phyloP scores from a whole-genome alignment of 257 asterid genomes.

The Paraleonurus japonicus region DNA sequence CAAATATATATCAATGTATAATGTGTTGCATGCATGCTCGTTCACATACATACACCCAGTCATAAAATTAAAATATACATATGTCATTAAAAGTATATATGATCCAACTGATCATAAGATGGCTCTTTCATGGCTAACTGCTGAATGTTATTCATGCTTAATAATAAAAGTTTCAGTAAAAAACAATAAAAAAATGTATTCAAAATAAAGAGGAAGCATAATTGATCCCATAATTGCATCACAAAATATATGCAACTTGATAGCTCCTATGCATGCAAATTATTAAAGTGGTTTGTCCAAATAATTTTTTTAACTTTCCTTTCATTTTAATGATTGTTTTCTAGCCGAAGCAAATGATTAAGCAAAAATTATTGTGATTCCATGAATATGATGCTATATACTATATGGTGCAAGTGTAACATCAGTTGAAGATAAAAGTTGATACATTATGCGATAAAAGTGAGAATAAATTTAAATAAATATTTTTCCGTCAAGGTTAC shows the following conservation, averaged over 20 bases:
- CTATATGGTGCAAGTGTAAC: neutral
- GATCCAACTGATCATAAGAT: neutral
- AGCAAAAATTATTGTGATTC: neutral
- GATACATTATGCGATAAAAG: neutral
- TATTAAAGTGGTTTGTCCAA: conserved; percentile 1
- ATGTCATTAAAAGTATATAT: too few relatives aligned
- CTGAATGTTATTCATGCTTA: neutral
- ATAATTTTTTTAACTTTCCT: neutral
- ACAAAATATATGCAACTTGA: conserved; percentile 1
- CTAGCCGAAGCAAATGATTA: conserved; percentile 25
- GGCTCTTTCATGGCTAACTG: neutral
- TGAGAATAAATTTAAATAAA: neutral
- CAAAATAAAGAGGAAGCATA: neutral
- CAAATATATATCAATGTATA: too few relatives aligned
- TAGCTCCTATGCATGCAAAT: neutral
- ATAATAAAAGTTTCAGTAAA: neutral
- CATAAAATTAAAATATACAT: too few relatives aligned
- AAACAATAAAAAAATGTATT: neutral
- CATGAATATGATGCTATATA: neutral
- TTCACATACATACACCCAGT: too few relatives aligned
- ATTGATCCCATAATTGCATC: neutral
- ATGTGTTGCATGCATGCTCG: too few relatives aligned
- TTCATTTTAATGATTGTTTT: conserved; percentile 23
- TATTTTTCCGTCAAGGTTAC: too few relatives aligned
- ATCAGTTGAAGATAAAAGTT: too few relatives aligned